Base-by-base conservation (phyloP, 805 yeast genomes). In the Barnettozyma pratensis region DNA sequence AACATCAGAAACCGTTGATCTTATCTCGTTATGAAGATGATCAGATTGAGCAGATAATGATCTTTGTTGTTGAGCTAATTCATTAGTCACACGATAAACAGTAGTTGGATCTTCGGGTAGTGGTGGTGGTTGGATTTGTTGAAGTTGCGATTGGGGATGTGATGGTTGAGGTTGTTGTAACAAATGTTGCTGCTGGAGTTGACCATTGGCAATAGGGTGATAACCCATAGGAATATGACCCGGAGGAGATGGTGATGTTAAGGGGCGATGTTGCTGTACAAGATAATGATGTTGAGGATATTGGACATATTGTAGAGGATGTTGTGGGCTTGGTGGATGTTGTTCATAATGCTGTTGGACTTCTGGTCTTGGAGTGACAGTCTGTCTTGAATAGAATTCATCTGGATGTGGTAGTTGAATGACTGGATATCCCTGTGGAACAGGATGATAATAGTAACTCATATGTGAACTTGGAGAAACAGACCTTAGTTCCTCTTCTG, bases 1-100 rank as follows among this genome's bases (percentile, higher is more conserved):
- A 1, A 57, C 58, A 48, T 62, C 66, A 5, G 52, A 44, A 11
- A 46, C 48, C 1, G 61, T 54, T 3, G 59, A 51, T 14, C 56
- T 44, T 4, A 60, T 42, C n/a, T 55, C 54, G 35, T 52, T 52
- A 25, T 46, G 35, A 19, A 59, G 46, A n/a, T 41, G 37, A 2
- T 60, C 62, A 7, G 60, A 53, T 37, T 55, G 50, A 11, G 29
- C 14, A 4, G 54, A 44, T 8, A 54, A 37, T 4, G 41, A 38
- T 7, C 50, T 41, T 39, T 58, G 63, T 40, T 59, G 60, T 7
- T 47, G 27, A 6, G 48, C 43, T 11, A 58, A 37, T 25, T 58
- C 61, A 8, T 35, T 50, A 0, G 54, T 39, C 5, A 44, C 49
- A 10, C 45, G 30, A 26, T 47, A 42, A 3, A 48, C 48, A 32